phyloP scores from a whole-genome alignment of 768 basidiomycete genomes.

The Tulasnella sp. region DNA sequence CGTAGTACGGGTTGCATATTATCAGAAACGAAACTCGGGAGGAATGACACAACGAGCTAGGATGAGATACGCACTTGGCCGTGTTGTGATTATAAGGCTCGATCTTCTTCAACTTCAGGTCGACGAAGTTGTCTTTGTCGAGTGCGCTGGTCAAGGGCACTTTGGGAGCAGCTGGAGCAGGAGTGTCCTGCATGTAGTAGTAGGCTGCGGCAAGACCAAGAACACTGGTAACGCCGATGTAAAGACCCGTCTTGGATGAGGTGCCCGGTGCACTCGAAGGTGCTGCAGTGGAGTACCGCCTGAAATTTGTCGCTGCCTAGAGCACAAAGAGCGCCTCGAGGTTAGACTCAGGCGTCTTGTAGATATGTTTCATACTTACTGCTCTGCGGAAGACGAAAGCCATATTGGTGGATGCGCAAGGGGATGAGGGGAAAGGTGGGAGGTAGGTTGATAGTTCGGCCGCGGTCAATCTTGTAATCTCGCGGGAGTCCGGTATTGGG shows the following conservation, averaged over 20 bases:
- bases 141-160: conserved; percentile 43
- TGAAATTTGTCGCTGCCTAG: conserved; percentile 14
- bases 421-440: not conserved
- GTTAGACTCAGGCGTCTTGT: not conserved
- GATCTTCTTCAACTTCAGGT: conserved; percentile 78
- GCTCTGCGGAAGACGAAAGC: conserved; percentile 11
- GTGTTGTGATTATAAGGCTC: conserved; percentile 91
- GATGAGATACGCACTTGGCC: conserved; percentile 56
- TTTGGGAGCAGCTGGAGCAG: not conserved
- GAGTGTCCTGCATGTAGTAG: conserved; percentile 28
- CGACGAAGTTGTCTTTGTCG: conserved; percentile 71
- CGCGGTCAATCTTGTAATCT: not conserved
- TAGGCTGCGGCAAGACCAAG: conserved; percentile 29
- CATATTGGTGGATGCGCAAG: not conserved
- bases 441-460: not conserved
- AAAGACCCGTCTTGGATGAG: conserved; percentile 30
- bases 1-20: not conserved
- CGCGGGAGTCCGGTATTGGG: not conserved
- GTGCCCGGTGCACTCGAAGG: not conserved
- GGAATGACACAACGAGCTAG: conserved; percentile 21
- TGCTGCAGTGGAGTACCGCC: conserved; percentile 29
- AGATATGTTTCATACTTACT: not conserved
- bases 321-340: not conserved
- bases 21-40: conserved; percentile 6
- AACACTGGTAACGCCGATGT: conserved; percentile 31